phyloP scores from a whole-genome alignment of 352 stramenopile genomes.

The Hyaloperonospora arabidopsidis region DNA sequence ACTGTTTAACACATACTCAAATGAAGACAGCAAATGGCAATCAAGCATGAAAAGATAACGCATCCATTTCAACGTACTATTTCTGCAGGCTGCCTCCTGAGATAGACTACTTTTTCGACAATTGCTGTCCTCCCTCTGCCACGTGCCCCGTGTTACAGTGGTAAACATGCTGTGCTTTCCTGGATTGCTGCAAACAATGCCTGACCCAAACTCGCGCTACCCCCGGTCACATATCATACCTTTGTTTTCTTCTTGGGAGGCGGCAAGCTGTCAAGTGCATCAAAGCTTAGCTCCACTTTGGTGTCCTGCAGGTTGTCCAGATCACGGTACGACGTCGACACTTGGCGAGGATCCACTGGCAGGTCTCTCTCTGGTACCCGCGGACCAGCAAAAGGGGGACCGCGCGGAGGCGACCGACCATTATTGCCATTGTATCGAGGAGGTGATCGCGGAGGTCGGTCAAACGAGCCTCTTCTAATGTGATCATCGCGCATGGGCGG shows the following conservation, averaged over 20 bases:
- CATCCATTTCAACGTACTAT: too few species aligned
- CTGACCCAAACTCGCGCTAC: too few species aligned
- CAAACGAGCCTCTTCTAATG: conserved; percentile 42
- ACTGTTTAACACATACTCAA: too few species aligned
- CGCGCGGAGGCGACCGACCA: conserved; percentile 25
- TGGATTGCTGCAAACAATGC: too few species aligned
- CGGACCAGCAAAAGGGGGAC: conserved; percentile 16
- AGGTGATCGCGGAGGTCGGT: conserved; percentile 31
- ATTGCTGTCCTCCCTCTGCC: too few species aligned
- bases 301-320: conserved; percentile 77
- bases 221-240: conserved; percentile 24
- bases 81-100: too few species aligned
- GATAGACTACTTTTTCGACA: too few species aligned
- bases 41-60: too few species aligned
- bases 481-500: conserved; percentile 43
- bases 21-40: too few species aligned
- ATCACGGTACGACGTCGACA: conserved; percentile 81
- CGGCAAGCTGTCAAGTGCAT: conserved; percentile 67
- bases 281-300: conserved; percentile 80
- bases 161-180: too few species aligned
- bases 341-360: conserved; percentile 66
- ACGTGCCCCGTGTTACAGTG: too few species aligned
- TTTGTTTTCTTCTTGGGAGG: conserved; percentile 85
- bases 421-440: conserved; percentile 24
- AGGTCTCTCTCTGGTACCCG: conserved; percentile 56